Percentiles rank a stretch among this genome's conserved stretches.
phyloP scores from a whole-genome alignment of 768 basidiomycete species.

The Dioszegia aurantiaca region DNA sequence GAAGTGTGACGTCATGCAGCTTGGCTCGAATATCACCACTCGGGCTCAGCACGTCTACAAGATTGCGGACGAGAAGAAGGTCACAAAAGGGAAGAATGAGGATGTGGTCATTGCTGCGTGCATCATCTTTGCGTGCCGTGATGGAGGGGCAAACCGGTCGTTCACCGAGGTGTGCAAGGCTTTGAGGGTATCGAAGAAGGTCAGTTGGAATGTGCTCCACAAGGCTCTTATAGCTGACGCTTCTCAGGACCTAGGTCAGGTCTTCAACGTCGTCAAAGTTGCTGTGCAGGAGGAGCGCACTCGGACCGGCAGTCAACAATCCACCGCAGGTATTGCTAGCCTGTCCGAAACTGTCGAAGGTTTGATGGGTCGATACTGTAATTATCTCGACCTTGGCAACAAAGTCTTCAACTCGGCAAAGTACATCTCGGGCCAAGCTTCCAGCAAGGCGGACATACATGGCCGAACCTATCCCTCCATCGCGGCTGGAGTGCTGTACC shows the following conservation, averaged over 20 bases:
- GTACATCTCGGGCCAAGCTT: slow-evolving; percentile 47
- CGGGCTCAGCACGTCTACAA: slow-evolving; percentile 97
- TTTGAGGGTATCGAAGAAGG: slow-evolving; percentile 93
- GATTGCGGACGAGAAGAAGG: slow-evolving; percentile 87
- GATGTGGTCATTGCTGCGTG: slow-evolving; percentile 95
- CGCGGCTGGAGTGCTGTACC: slow-evolving; percentile 93
- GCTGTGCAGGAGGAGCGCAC: slow-evolving; percentile 64
- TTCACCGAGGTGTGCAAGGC: slow-evolving; percentile 94
- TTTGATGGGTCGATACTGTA: slow-evolving; percentile 39
- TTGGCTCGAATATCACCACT: slow-evolving; percentile 89
- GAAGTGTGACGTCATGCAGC: slow-evolving; percentile 93
- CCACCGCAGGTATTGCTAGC: slow-evolving; percentile 24
- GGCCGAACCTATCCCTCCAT: slow-evolving; percentile 96
- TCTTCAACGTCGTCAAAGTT: slow-evolving; percentile 59
- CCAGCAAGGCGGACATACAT: slow-evolving; percentile 59
- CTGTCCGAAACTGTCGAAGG: slow-evolving; percentile 30
- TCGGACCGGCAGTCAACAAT: background rate
- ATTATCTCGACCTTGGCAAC: slow-evolving; percentile 47
- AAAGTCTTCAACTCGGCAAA: slow-evolving; percentile 48
- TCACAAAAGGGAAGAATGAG: slow-evolving; percentile 77
- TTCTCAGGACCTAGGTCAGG: slow-evolving; percentile 52
- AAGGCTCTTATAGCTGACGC: background rate
- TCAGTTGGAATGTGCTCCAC: slow-evolving; percentile 42
- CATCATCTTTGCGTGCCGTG: slow-evolving; percentile 94
- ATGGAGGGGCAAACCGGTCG: slow-evolving; percentile 82